Conservation (phyloP, 1,139 yeast genomes). For the Saccharomyces hybrid region DNA sequence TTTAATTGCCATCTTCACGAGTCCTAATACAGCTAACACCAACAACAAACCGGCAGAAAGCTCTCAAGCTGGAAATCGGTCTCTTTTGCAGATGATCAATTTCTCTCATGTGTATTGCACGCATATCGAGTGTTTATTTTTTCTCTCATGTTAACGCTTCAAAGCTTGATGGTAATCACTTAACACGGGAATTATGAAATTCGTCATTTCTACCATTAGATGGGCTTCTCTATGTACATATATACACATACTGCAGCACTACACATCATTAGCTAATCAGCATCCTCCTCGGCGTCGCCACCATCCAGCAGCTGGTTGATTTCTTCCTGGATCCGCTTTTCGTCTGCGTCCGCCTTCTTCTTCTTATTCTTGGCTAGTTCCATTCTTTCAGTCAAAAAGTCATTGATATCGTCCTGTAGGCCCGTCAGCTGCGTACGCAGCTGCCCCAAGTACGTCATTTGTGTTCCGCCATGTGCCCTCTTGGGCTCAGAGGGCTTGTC, state of each 20-base stretch:
- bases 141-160: background rate
- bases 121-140: background rate
- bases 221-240: background rate
- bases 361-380: constrained; percentile 25
- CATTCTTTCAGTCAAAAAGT: constrained; percentile 58
- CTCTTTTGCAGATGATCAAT: background rate
- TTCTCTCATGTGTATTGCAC: background rate
- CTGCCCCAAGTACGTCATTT: constrained; percentile 42
- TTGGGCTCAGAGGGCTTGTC: constrained; percentile 57
- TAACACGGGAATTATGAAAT: background rate
- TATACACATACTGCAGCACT: background rate
- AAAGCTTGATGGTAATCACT: background rate
- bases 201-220: background rate
- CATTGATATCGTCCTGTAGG: constrained; percentile 66
- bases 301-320: constrained; percentile 48
- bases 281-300: constrained; percentile 46
- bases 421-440: constrained; percentile 59
- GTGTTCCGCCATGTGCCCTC: constrained; percentile 18
- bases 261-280: background rate
- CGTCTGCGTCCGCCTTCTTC: constrained; percentile 22
- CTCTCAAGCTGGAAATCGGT: background rate
- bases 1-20: constrained; percentile 11
- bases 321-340: constrained; percentile 32
- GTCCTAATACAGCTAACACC: constrained; percentile 7
- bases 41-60: constrained; percentile 6